phyloP scores from a whole-genome alignment of 106 monocot genomes.

The Phalaenopsis equestris region DNA sequence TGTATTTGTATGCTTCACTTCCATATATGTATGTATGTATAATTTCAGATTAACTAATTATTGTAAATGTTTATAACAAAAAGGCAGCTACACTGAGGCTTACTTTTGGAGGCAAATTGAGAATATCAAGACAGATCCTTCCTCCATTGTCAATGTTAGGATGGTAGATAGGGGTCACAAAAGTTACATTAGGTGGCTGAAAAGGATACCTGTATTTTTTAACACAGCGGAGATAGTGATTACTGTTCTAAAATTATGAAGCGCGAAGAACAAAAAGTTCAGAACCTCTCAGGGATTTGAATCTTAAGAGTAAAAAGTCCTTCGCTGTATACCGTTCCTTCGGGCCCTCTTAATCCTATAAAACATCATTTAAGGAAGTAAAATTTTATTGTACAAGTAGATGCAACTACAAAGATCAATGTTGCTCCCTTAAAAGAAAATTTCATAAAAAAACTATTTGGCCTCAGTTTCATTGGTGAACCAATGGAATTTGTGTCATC shows the following conservation, averaged over 20 bases:
- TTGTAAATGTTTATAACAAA: background rate
- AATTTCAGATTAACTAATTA: background rate
- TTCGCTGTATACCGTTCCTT: slow-evolving; percentile 64
- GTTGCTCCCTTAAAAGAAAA: background rate
- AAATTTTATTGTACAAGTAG: background rate
- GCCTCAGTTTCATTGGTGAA: too few species aligned
- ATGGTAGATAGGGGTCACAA: slow-evolving; percentile 90
- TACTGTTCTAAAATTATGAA: background rate
- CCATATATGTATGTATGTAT: background rate
- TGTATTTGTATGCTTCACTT: too few species aligned
- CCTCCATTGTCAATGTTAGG: slow-evolving; percentile 97
- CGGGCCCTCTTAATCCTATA: slow-evolving; percentile 75
- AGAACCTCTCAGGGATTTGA: slow-evolving; percentile 86
- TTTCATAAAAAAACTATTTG: too few species aligned
- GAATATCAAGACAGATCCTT: slow-evolving; percentile 94
- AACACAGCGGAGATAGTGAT: background rate
- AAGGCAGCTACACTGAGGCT: background rate
- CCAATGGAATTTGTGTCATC: too few species aligned
- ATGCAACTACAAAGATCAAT: background rate
- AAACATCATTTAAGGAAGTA: background rate
- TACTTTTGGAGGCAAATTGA: slow-evolving; percentile 97
- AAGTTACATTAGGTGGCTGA: slow-evolving; percentile 84
- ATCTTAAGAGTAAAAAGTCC: slow-evolving; percentile 68
- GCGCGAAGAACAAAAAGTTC: background rate
- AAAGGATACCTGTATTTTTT: slow-evolving; percentile 73